phyloP scores from a whole-genome alignment of 768 basidiomycete species.

The Hirschioporus abietinus region DNA sequence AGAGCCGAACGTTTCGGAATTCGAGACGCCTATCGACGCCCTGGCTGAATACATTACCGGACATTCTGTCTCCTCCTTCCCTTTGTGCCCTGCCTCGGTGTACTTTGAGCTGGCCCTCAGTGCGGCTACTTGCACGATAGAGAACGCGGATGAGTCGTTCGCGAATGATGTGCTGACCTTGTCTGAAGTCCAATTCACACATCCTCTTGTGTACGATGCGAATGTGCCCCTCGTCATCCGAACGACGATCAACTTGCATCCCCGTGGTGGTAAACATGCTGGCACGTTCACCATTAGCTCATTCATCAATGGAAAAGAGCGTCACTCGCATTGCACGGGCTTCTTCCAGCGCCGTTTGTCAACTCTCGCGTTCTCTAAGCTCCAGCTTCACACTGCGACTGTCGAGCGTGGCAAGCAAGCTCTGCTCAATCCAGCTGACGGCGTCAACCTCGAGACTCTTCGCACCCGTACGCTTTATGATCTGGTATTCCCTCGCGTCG shows the following conservation, averaged over 20 bases:
- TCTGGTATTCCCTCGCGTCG: slow-evolving; percentile 63
- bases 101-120: slow-evolving; percentile 54
- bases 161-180: slow-evolving; percentile 18
- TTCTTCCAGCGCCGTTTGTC: slow-evolving; percentile 33
- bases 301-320: slow-evolving; percentile 14
- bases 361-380: slow-evolving; percentile 29
- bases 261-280: slow-evolving; percentile 19
- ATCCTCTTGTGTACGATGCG: slow-evolving; percentile 46
- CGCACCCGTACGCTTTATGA: slow-evolving; percentile 55
- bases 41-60: slow-evolving; percentile 45
- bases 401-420: slow-evolving; percentile 29
- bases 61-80: slow-evolving; percentile 49
- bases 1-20: slow-evolving; percentile 36
- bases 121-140: slow-evolving; percentile 13
- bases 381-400: slow-evolving; percentile 30
- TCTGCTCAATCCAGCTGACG: slow-evolving; percentile 24
- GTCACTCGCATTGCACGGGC: slow-evolving; percentile 39
- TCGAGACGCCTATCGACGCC: slow-evolving; percentile 45
- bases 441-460: slow-evolving; percentile 39
- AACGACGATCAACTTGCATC: slow-evolving; percentile 33
- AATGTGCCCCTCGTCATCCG: slow-evolving; percentile 29
- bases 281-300: slow-evolving; percentile 47
- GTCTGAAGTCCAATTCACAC: slow-evolving; percentile 40
- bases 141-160: neutral
- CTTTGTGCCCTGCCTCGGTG: slow-evolving; percentile 63